Base-by-base conservation (phyloP, 768 basidiomycete genomes). In the Pisolithus microcarpus region DNA sequence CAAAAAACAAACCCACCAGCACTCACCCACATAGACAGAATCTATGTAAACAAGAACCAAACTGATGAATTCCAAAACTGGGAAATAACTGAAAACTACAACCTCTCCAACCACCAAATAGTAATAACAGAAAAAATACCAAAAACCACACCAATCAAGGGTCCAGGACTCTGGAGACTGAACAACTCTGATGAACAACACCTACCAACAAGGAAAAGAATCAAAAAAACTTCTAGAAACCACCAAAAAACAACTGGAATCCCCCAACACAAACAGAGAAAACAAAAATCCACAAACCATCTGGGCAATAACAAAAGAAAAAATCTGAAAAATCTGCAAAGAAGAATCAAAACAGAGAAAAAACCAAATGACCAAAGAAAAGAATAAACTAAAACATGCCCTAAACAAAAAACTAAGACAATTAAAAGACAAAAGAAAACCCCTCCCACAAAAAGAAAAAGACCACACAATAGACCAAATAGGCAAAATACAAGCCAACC, bases 31-130 rank as follows among this genome's bases (percentile, higher is more conserved):
- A 10, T 57, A 0, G 46, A 57, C 24, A 4, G 26, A 0, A 52
- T 57, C 0, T 57, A 57, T 8, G 5, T 42, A 5, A 8, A 10
- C 2, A n/a, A 1, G 0, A 1, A 21, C 1, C 11, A 23, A 38
- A 7, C 18, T 1, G 0, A 1, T 6, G 0, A 24, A 3, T 31
- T 38, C 0, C 39, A 43, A 5, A 4, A 49, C 21, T 52, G 50
- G 53, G 30, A 54, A 1, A 16, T 7, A 0, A 7, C 19, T 0
- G 16, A 19, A 10, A 13, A 37, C 16, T 21, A 11, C 16, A 44
- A 52, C 7, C 44, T 46, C 0, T 19, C 55, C 0, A 56, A 59
- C 44, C 55, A 61, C 9, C 19, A 48, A 0, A 45, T 61, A 48
- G 50, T 58, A 0, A 37, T 44, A 2, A 13, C 43, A 8, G 4